phyloP scores from a whole-genome alignment of 495 filamentous ascomycete species.

The Gamarada debralockiae region DNA sequence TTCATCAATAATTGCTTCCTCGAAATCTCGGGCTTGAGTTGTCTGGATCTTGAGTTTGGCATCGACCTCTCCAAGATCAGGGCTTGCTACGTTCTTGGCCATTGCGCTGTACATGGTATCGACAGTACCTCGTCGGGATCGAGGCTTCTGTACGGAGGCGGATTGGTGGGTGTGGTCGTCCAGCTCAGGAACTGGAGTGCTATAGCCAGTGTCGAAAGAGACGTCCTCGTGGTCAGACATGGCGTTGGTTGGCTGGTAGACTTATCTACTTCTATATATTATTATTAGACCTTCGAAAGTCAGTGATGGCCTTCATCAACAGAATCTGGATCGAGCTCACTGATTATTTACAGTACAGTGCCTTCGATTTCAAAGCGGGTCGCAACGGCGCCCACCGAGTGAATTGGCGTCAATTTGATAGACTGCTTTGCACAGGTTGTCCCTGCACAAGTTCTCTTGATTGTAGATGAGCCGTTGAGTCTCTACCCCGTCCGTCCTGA shows the following conservation, averaged over 20 bases:
- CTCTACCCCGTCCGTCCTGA: conserved; percentile 1
- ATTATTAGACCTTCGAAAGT: neutral
- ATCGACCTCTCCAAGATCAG: conserved; percentile 7
- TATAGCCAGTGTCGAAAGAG: conserved; percentile 47
- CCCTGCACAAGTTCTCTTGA: conserved; percentile 23
- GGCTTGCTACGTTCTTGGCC: conserved; percentile 26
- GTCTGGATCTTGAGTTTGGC: conserved; percentile 33
- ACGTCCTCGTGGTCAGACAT: conserved; percentile 59
- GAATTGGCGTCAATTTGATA: conserved; percentile 29
- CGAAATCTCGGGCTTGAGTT: conserved; percentile 64
- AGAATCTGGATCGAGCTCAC: neutral
- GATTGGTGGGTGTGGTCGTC: conserved; percentile 90
- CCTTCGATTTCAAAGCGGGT: conserved; percentile 23
- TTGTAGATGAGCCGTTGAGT: conserved; percentile 8
- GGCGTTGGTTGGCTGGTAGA: conserved; percentile 16
- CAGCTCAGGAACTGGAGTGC: conserved; percentile 80
- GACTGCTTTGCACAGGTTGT: conserved; percentile 24
- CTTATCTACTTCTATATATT: neutral
- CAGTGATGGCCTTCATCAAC: neutral
- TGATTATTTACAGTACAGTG: neutral
- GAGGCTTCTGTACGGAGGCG: conserved; percentile 54
- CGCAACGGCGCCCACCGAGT: conserved; percentile 30
- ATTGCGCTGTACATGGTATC: conserved; percentile 45
- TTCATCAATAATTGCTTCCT: conserved; percentile 83
- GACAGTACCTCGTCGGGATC: conserved; percentile 50